Evolutionary conservation across 495 filamentous ascomycete genomes (phyloP), one percentile per base, ranked within the genome.

Genomic region (Neurospora sp.): DNA sequence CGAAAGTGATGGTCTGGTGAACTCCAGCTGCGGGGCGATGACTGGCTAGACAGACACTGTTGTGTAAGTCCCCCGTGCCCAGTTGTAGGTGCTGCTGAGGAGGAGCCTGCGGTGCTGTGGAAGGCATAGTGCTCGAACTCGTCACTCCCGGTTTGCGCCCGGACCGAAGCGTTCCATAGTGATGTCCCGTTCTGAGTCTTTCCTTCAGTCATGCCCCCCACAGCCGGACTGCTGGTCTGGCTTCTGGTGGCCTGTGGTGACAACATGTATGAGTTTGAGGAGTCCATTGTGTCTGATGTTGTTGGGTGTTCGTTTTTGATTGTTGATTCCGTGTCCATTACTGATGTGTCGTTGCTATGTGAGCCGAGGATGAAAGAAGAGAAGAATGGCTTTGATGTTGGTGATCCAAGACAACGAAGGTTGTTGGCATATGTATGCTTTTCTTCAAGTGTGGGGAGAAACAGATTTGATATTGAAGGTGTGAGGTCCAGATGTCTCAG

Each of bases 11-110:
- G 53, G 31, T 76, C 77, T 35, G 79, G 71, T 16, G 78, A 76
- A 39, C 59, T 71, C 78, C 79, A 80, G 70, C 71, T 80, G 39
- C 79, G 76, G 12, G 79, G 79, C 3, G 79, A 81, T 0, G 79
- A 75, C 71, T 73, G 73, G 20, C 22, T 41, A 3, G 79, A 76
- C 73, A 41, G 35, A n/a, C 53, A 68, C 38, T 71, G 73, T 2
- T 46, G 72, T 31, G 73, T 44, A 16, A 77, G 70, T 22, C 72
- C 71, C 27, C 53, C 53, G 53, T 65, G 31, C 12, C 53, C 53
- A 65, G 7, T 65, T 39, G 46, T 70, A 4, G 77, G 74, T 65
- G 53, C 53, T 65, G 53, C 27, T 65, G 53, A 65, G 53, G 48
- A 59, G 48, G 27, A 65, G 53, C 53, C 53, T 65, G 53, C 14